Base-by-base conservation (phyloP, 768 basidiomycete genomes). In the Coprinopsis cinerea region DNA sequence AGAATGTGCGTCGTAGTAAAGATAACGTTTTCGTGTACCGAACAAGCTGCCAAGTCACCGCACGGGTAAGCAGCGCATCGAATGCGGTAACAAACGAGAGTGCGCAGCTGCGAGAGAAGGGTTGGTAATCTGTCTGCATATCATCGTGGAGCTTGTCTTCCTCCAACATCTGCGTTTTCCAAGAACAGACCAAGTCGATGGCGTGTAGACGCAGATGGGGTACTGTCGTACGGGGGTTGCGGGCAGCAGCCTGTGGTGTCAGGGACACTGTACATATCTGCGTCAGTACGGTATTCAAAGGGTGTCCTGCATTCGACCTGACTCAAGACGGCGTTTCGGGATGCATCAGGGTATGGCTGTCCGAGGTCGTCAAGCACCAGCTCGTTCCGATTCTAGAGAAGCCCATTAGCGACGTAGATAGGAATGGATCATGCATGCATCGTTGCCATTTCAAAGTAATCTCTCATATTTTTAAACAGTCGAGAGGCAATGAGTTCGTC, bases 291-390 rank as follows among this genome's bases (percentile, higher is more conserved):
- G 26, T 28, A 11, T 23, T 43, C 35, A 52, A 17, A 24, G 20
- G 47, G 48, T 51, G 57, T 50, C 47, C 23, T 54, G 55, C n/a
- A 55, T 64, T 42, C 59, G 78, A 77, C 47, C 65, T 71, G 76
- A 51, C 49, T 34, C 41, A 15, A 30, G 26, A 46, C 11, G 26
- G 67, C 61, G 7, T 62, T 53, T 43, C 65, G 68, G 50, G 74
- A 75, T 39, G 67, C 61, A 18, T 74, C 66, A 54, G 80, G 59
- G 53, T 72, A 73, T 18, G 75, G 57, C 51, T 73, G 66, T n/a
- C 85, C 85, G 34, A 87, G 66, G 42, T 67, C 69, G 51, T 73
- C 73, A 46, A 88, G 64, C 30, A 81, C 83, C 10, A 88, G 73
- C 51, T 72, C 71, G 34, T 59, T 54, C 17, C 78, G 68, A 61